Percentiles rank a stretch among this genome's conserved stretches.
These are phyloP conservation scores for Gnaphalium uliginosum DNA, from an alignment of 129 eudicot genomes.

Conservation along the genomic window DNA sequence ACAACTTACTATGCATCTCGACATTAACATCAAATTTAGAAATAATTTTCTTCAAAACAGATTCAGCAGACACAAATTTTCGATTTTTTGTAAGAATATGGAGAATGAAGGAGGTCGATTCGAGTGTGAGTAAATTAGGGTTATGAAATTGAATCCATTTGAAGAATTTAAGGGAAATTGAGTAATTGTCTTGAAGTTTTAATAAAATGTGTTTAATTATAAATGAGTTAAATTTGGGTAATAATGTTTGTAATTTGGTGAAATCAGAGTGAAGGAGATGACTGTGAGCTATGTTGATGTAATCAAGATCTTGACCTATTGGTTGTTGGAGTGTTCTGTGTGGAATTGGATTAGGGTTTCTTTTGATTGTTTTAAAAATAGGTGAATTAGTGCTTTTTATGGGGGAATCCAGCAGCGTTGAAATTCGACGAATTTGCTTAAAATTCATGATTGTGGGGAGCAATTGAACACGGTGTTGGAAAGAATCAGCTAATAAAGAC, in stretches of 20 bases:
- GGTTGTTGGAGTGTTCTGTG: slow-evolving; percentile 64
- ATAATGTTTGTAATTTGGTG: slow-evolving; percentile 51
- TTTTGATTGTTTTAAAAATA: slow-evolving; percentile 26
- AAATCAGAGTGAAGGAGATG: slow-evolving; percentile 81
- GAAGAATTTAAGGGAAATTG: slow-evolving; percentile 63
- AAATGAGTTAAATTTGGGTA: slow-evolving; percentile 46
- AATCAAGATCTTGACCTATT: slow-evolving; percentile 83
- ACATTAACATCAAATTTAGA: slow-evolving; percentile 18
- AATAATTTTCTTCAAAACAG: slow-evolving; percentile 46
- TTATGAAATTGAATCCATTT: slow-evolving; percentile 58
- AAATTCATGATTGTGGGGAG: slow-evolving; percentile 25
- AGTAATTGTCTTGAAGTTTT: slow-evolving; percentile 54
- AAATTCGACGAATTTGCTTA: slow-evolving; percentile 36
- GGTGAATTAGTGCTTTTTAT: slow-evolving; percentile 29
- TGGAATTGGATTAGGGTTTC: slow-evolving; percentile 60
- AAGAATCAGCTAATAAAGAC: neutral
- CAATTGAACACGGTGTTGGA: neutral
- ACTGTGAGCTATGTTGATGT: slow-evolving; percentile 67
- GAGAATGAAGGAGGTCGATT: slow-evolving; percentile 55
- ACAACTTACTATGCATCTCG: slow-evolving; percentile 44
- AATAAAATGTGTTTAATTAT: slow-evolving; percentile 72
- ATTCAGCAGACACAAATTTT: slow-evolving; percentile 70
- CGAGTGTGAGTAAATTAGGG: slow-evolving; percentile 47
- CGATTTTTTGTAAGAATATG: slow-evolving; percentile 67
- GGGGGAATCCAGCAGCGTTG: slow-evolving; percentile 40